Percentiles rank a stretch among this genome's conserved stretches.
These are phyloP conservation scores for Pseudocercospora fuligena DNA, from an alignment of 2,329 filamentous ascomycete genomes.

Conservation along the genomic window DNA sequence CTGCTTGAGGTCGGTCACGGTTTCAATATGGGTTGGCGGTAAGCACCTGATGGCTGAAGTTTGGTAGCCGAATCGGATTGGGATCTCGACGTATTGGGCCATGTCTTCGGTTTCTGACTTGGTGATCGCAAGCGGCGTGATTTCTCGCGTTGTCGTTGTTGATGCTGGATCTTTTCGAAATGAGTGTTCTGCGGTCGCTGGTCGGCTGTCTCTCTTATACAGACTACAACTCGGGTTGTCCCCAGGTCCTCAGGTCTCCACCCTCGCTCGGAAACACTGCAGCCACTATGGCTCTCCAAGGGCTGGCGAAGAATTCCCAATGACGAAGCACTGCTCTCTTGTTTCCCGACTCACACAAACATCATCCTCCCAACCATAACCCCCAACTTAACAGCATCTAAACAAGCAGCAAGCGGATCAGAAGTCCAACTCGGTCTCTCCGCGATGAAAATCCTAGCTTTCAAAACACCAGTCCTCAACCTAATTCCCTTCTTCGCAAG, in stretches of 20 bases:
- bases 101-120: no score
- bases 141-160: no score
- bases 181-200: not conserved
- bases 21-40: not conserved
- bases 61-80: not conserved
- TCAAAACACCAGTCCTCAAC: conserved; percentile 23
- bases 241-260: no score
- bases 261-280: no score
- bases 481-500: conserved; percentile 19
- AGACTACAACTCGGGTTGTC: no score
- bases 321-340: not conserved
- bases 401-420: conserved; percentile 24
- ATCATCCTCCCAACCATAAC: conserved; percentile 29
- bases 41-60: not conserved
- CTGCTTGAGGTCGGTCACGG: not conserved
- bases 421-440: conserved; percentile 22
- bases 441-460: conserved; percentile 22
- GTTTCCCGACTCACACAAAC: conserved; percentile 18
- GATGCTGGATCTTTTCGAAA: no score
- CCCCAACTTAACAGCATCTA: conserved; percentile 26
- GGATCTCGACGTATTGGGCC: not conserved
- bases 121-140: no score
- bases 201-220: no score
- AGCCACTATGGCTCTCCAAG: not conserved
- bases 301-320: not conserved